Evolutionary conservation across 163 green algal genomes (phyloP).

Genomic region (Coccomyxa subellipsoidea): DNA sequence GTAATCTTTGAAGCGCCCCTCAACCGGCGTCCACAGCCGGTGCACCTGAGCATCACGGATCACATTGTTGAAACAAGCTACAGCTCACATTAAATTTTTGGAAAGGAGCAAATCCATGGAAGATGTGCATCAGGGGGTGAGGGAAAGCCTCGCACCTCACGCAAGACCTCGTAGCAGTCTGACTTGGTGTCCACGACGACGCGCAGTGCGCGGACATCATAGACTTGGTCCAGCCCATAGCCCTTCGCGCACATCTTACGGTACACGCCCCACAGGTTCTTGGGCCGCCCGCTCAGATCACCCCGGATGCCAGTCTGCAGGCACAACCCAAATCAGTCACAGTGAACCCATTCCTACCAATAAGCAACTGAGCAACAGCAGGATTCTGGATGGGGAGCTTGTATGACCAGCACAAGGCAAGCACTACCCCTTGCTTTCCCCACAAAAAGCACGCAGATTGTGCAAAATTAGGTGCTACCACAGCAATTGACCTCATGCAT

Average conservation of each 20-base stretch:
- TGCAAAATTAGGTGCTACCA: too few relatives aligned
- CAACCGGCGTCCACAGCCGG: constrained; percentile 54
- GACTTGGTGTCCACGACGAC: constrained; percentile 77
- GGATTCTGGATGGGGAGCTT: too few relatives aligned
- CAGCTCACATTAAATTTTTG: too few relatives aligned
- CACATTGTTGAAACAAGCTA: background rate
- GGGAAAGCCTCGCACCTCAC: constrained; percentile 51
- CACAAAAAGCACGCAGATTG: too few relatives aligned
- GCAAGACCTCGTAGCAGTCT: constrained; percentile 81
- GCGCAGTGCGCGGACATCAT: constrained; percentile 83
- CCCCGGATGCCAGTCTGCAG: constrained; percentile 19
- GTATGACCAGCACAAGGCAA: too few relatives aligned
- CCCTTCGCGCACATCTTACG: constrained; percentile 72
- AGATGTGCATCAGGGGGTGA: too few relatives aligned
- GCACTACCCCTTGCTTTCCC: too few relatives aligned
- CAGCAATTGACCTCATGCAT: too few relatives aligned
- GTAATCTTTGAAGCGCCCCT: constrained; percentile 84
- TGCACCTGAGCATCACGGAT: constrained; percentile 29
- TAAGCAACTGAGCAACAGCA: too few relatives aligned
- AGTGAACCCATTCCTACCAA: too few relatives aligned
- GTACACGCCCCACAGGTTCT: constrained; percentile 87
- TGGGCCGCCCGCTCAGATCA: constrained; percentile 82
- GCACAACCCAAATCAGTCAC: too few relatives aligned
- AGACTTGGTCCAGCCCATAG: constrained; percentile 55
- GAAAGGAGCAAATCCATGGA: too few relatives aligned